Conservation (phyloP, 1,284 basidiomycete genomes). For the Ustilago sp. region DNA sequence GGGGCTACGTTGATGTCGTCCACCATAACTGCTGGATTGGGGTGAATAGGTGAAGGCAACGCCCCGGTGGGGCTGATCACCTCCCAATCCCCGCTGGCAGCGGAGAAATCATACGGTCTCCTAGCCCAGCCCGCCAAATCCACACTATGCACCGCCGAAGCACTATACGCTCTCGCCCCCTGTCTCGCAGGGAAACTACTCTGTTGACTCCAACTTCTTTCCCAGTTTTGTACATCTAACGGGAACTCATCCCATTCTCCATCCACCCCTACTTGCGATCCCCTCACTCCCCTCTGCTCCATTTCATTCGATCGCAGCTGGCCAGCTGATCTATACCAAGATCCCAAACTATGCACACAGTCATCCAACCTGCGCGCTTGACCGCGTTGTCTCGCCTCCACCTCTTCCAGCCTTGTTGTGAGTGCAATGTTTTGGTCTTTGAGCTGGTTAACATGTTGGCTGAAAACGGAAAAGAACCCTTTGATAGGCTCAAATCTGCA, state of each 20-base stretch:
- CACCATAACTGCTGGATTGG: neutral
- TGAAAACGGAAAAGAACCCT: slow-evolving; percentile 39
- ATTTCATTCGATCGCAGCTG: slow-evolving; percentile 3
- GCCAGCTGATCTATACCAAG: slow-evolving; percentile 49
- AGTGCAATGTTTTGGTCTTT: slow-evolving; percentile 40
- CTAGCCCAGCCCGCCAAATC: slow-evolving; percentile 29
- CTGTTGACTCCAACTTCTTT: slow-evolving; percentile 34
- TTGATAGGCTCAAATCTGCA: slow-evolving; percentile 51
- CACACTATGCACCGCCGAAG: slow-evolving; percentile 16
- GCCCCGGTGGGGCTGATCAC: neutral
- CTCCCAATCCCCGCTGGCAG: neutral
- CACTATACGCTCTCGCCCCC: slow-evolving; percentile 22
- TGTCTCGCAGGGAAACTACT: slow-evolving; percentile 23
- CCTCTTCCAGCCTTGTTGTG: slow-evolving; percentile 22
- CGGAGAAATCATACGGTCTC: slow-evolving; percentile 15
- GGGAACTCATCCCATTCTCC: slow-evolving; percentile 56
- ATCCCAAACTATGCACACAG: slow-evolving; percentile 42
- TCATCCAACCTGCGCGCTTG: slow-evolving; percentile 35
- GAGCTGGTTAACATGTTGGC: slow-evolving; percentile 27
- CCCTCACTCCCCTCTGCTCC: slow-evolving; percentile 15
- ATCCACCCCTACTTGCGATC: slow-evolving; percentile 42
- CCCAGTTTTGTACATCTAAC: slow-evolving; percentile 48
- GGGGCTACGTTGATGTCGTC: slow-evolving; percentile 7
- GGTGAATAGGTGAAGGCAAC: neutral
- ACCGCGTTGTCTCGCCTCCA: slow-evolving; percentile 24